Evolutionary conservation across 2,329 filamentous ascomycete species (phyloP), one percentile per base, ranked within the genome.

Genomic region (Magnaporthiopsis incrustans): DNA sequence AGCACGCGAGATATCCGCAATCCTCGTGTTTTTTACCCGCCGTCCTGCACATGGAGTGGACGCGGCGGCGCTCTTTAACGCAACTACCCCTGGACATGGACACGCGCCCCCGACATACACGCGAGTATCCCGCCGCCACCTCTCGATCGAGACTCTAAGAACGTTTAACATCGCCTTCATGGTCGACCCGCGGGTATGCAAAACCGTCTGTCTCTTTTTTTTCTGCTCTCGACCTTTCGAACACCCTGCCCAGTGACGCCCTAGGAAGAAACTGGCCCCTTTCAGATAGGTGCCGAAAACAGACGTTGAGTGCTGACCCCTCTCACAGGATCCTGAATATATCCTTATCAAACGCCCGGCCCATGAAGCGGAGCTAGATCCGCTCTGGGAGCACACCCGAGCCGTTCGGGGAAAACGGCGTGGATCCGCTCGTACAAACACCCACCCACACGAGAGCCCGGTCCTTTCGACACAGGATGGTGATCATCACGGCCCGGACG

Each of bases 351-450:
- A 89, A 75, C 81, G 86, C 64, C 90, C 85, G 85, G 85, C 92
- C 62, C 83, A 85, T 4, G 86, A 91, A 69, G 83, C 84, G 66
- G 84, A 91, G 72, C 89, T 91, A 70, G 84, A 91, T 65, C 78
- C 85, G 64, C 82, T 92, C 61, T 93, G 90, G 82, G 82, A 85
- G 58, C 89, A 92, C 75, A 91, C 89, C 3, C 81, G 81, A 66
- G 77, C 81, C 58, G 73, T 91, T 67, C 86, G 87, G n/a, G 83
- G 86, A 70, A 81, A 79, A 71, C 77, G 80, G 15, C 14, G 14
- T 18, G 15, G 14, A 18, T 44, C 38, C 38, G 6, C 15, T 44
- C 15, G 14, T 15, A 44, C 1, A 18, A 25, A 53, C n/a, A n/a
- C 22, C 44, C 7, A 8, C n/a, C 22, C 18, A 8, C 22, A 22